Evolutionary conservation across 495 filamentous ascomycete genomes (phyloP), one percentile per base, ranked within the genome.

Genomic region (Poronia punctata): DNA sequence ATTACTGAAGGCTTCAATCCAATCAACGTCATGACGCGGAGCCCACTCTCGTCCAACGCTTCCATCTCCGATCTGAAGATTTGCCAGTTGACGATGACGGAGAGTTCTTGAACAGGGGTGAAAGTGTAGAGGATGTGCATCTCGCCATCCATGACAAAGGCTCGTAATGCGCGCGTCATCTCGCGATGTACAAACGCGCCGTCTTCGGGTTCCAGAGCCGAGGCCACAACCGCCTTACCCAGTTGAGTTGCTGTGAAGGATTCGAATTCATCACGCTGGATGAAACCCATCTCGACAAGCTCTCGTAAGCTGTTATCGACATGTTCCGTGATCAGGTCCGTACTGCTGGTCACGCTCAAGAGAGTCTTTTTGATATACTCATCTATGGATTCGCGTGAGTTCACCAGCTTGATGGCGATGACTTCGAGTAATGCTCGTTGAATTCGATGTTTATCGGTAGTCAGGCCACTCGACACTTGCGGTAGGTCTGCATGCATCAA

Each of bases 61-160:
- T 87, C 81, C 46, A 89, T 63, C 44, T 84, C 79, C 38, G 80
- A 71, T 23, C 82, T 76, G 40, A 88, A 86, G 9, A 80, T 70
- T 16, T 68, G 72, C 86, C 85, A 89, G 48, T 87, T 81, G 40
- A 89, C 71, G 2, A 70, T 60, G 6, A 68, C 62, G 5, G 57
- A 62, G 24, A 75, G 61, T 26, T 68, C 65, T n/a, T 74, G 67
- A 8, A 88, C 68, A 1, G 86, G 86, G 0, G 86, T 88, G 44
- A 89, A 88, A 43, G 78, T 80, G 55, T 89, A 92, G 34, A 88
- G 73, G 25, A 88, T 70, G 51, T 92, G 86, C 80, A 92, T 81
- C 33, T 92, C 86, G 12, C 82, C 83, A 51, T 88, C 83, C 74
- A 92, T 78, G 12, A 88, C 85, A 43, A 92, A 92, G 5, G 79